Percentiles rank a stretch among this genome's conserved stretches.
Evolutionary conservation across 2,329 filamentous ascomycete genomes (phyloP).

Genomic region (Talaromyces atroroseus): DNA sequence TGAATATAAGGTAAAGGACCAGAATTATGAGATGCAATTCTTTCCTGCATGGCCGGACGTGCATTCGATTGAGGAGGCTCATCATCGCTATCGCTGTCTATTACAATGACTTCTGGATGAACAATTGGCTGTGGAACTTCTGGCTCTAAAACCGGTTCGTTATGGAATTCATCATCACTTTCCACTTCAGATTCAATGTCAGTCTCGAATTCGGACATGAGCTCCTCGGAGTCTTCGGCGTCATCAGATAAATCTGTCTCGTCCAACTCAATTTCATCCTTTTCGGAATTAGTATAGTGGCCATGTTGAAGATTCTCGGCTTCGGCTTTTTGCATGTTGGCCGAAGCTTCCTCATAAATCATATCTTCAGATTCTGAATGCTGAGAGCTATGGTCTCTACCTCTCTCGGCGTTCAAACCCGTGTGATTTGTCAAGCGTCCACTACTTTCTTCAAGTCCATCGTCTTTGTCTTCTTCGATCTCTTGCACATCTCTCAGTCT

Average conservation of each 20-base stretch:
- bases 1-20: not conserved
- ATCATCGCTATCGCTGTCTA: conserved; percentile 40
- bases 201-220: not conserved
- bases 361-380: conserved; percentile 1
- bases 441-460: not conserved
- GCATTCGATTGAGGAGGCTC: conserved; percentile 19
- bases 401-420: conserved; percentile 1
- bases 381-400: not conserved
- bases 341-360: not conserved
- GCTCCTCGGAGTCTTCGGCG: conserved; percentile 15
- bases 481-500: not conserved
- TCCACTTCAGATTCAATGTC: conserved; percentile 18
- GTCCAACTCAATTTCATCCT: conserved; percentile 16
- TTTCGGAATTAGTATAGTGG: not conserved
- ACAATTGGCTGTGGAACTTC: conserved; percentile 13
- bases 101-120: conserved; percentile 34
- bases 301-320: not conserved
- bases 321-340: not conserved
- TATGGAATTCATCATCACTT: conserved; percentile 10
- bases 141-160: conserved; percentile 2
- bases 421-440: not conserved
- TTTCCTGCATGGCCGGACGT: not conserved
- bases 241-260: conserved; percentile 16
- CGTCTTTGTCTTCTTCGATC: conserved; percentile 6
- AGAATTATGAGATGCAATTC: not conserved